These are phyloP conservation scores for Austroboletus eburneus DNA, from an alignment of 768 basidiomycete species.

Conservation along the genomic window DNA sequence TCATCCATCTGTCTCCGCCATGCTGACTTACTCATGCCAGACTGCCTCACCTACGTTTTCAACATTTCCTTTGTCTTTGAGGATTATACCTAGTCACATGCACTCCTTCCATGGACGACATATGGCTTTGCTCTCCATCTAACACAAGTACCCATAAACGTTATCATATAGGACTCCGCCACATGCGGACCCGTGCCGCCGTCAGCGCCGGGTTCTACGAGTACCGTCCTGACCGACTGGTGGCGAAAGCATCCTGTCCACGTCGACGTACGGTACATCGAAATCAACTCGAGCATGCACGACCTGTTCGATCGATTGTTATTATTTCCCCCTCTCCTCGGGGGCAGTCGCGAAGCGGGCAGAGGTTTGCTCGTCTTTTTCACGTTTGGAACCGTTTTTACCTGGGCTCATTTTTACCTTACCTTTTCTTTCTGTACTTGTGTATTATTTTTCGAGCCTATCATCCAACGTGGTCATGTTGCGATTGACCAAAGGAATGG, in stretches of 20 bases:
- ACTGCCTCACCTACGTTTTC: conserved; percentile 43
- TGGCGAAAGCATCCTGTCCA: conserved; percentile 41
- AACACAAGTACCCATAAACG: conserved; percentile 51
- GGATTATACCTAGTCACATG: conserved; percentile 57
- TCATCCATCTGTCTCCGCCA: neutral
- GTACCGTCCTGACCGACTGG: conserved; percentile 41
- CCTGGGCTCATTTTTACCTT: too few relatives aligned
- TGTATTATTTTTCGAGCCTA: conserved; percentile 42
- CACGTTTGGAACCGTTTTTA: too few relatives aligned
- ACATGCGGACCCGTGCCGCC: conserved; percentile 46
- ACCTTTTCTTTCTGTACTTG: too few relatives aligned
- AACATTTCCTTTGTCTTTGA: conserved; percentile 60
- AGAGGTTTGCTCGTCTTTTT: conserved; percentile 32
- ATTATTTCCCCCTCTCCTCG: accelerated
- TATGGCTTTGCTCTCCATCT: conserved; percentile 53
- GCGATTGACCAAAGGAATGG: conserved; percentile 42
- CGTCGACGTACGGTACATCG: conserved; percentile 39
- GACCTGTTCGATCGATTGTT: conserved; percentile 48
- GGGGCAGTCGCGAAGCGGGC: conserved; percentile 51
- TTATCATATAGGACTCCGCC: conserved; percentile 53
- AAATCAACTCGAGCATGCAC: conserved; percentile 38
- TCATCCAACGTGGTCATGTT: conserved; percentile 49
- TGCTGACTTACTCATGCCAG: conserved; percentile 22
- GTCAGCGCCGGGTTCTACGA: conserved; percentile 50
- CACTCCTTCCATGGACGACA: conserved; percentile 49